phyloP scores from a whole-genome alignment of 1,139 yeast species.

The Blastobotrys raffinosifermentans region DNA sequence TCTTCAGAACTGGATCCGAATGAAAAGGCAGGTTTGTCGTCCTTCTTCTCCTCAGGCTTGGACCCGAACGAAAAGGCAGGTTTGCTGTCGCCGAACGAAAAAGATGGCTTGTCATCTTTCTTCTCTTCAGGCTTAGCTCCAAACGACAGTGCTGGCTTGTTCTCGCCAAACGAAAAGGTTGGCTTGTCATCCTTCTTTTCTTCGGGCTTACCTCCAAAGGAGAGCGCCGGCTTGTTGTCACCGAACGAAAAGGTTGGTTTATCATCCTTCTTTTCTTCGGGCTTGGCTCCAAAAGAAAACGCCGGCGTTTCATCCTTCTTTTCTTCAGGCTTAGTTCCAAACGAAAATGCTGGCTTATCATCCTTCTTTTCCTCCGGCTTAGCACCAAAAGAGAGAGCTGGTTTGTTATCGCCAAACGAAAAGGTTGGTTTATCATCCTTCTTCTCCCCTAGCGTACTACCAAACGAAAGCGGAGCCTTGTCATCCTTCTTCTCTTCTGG shows the following conservation, averaged over 20 bases:
- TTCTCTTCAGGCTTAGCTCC: not conserved
- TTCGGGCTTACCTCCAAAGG: not conserved
- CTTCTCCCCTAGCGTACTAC: not conserved
- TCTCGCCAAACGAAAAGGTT: slow-evolving; percentile 17
- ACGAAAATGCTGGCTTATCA: too few species aligned
- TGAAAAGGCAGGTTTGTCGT: slow-evolving; percentile 8
- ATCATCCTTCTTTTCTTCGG: slow-evolving; percentile 7
- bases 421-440: slow-evolving; percentile 18
- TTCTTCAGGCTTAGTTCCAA: slow-evolving; percentile 4
- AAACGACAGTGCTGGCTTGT: slow-evolving; percentile 4
- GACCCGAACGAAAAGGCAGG: slow-evolving; percentile 31
- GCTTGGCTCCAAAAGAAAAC: slow-evolving; percentile 3
- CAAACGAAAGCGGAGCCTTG: slow-evolving; percentile 1
- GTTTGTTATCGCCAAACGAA: slow-evolving; percentile 23
- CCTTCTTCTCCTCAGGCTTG: slow-evolving; percentile 17
- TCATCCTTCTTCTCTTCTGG: slow-evolving; percentile 10
- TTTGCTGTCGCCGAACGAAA: too few species aligned
- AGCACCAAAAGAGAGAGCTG: not conserved
- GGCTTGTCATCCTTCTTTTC: slow-evolving; percentile 2
- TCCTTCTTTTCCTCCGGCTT: slow-evolving; percentile 1
- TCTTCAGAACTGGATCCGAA: too few species aligned
- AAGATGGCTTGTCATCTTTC: not conserved
- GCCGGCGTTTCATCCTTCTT: not conserved
- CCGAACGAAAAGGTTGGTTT: slow-evolving; percentile 1
- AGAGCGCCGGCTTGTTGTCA: slow-evolving; percentile 1